These are phyloP conservation scores for Camellia granthamiana DNA, from an alignment of 148 eudicot species.

Conservation along the genomic window DNA sequence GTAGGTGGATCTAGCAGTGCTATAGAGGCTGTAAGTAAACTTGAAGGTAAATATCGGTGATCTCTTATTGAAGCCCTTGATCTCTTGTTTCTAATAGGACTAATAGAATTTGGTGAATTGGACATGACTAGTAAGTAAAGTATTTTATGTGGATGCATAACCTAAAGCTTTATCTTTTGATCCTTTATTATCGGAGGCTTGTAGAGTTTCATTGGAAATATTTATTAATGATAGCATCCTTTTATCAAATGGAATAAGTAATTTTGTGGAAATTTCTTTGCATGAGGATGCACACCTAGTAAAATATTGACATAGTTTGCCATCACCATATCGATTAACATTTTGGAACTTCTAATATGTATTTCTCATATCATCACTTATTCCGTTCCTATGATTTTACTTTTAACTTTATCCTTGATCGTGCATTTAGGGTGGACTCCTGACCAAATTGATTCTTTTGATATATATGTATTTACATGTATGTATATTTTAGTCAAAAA, in stretches of 20 bases:
- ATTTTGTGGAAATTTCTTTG: not conserved
- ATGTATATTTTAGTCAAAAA: not conserved
- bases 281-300: not conserved
- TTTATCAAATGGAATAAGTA: not conserved
- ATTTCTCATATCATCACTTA: not conserved
- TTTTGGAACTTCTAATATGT: not conserved
- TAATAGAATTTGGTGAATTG: not conserved
- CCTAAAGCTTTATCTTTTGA: not conserved
- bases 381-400: not conserved
- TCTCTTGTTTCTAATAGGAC: not conserved
- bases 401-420: not conserved
- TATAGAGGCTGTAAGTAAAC: slow-evolving; percentile 48
- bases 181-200: not conserved
- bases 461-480: not conserved
- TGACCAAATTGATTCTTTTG: not conserved
- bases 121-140: not conserved
- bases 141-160: not conserved
- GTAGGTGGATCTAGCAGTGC: slow-evolving; percentile 40
- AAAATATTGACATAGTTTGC: not conserved
- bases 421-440: not conserved
- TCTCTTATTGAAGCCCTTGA: not conserved
- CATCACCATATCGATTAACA: not conserved
- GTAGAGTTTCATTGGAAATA: not conserved
- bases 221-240: not conserved
- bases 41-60: slow-evolving; percentile 54